Base-by-base conservation (phyloP, 2,329 filamentous ascomycete genomes). In the Colletotrichum somersetense region DNA sequence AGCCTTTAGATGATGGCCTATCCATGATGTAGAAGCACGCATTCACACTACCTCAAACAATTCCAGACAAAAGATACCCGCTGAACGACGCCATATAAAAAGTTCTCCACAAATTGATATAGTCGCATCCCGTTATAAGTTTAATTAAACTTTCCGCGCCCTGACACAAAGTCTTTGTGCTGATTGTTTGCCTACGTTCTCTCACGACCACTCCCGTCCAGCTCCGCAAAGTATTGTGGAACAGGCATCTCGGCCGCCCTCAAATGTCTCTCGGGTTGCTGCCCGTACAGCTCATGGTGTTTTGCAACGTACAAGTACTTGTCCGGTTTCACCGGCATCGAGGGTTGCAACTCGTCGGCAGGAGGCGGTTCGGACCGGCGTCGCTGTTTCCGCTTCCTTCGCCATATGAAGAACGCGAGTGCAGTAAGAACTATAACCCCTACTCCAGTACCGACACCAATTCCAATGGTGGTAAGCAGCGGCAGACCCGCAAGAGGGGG, bases 301-400 rank as follows among this genome's bases (percentile, higher is more conserved):
- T 3, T 50, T 16, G 35, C 20, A 3, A 38, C 33, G n/a, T 53
- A 64, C 6, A 6, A 11, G 14, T n/a, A 26, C 10, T 64, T 64
- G 35, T 46, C 26, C 7, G 23, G 11, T 35, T 64, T 23, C 16
- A 64, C 23, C 4, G 7, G 50, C 26, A 33, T 35, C 14, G 50
- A 5, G 42, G 2, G 48, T 3, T 35, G 3, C 2, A 16, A 20
- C 20, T 55, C 26, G 6, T 5, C 26, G 38, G 33, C 12, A 16
- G 50, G 50, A 11, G 35, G 46, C 3, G 23, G 33, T 4, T 53
- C 35, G 20, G 26, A n/a, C 23, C 12, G 20, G 8, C 50, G 26
- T 10, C 23, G 18, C 23, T 65, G 62, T 23, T 33, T 55, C 11
- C 62, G 50, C 38, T 26, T 65, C 14, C 62, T 65, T 16, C 48